Evolutionary conservation across 2,329 filamentous ascomycete species (phyloP), one percentile per base, ranked within the genome.

Genomic region (Penicillium thymicola): DNA sequence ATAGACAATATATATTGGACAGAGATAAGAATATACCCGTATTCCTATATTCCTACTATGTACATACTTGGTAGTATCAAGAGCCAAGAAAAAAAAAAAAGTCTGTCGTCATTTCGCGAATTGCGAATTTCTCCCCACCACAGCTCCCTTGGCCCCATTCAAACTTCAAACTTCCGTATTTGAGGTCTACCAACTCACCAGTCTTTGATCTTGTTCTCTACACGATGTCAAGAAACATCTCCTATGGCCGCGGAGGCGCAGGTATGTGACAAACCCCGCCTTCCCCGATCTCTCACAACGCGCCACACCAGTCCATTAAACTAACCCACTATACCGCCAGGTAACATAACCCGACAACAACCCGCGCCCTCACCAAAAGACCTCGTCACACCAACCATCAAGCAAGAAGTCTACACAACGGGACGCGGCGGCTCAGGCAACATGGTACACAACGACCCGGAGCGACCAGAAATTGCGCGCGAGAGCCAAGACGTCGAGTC

Each of bases 371-470:
- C 79, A 30, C 78, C 85, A 49, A 77, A 83, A 61, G 89, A 93
- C 68, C 85, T 96, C 61, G 79, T 87, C 67, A 96, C 92, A 1
- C 92, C 92, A 1, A 89, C 85, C 13, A 84, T 97, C 70, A 96
- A 95, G 78, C 84, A 84, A 45, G 78, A 89, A n/a, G 81, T 90
- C 63, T 92, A 93, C 70, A 96, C 92, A 21, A 97, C 92, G 3
- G 92, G 92, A 55, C 89, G 92, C 50, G 92, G 92, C 54, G 92
- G 92, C 59, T 87, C 84, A 5, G 92, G 92, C 58, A 96, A 96
- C 79, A 96, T 96, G 88, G 86, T 89, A 46, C 87, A 88, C 70
- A 85, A 85, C 60, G 88, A 94, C 66, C 85, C 87, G 4, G 76
- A 80, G 41, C 85, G 78, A 60, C 82, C 85, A 9, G 81, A 83